Percentiles rank a stretch among this genome's conserved stretches.
These are phyloP conservation scores for Yamadazyma philogaea DNA, from an alignment of 805 yeast species.

Conservation along the genomic window DNA sequence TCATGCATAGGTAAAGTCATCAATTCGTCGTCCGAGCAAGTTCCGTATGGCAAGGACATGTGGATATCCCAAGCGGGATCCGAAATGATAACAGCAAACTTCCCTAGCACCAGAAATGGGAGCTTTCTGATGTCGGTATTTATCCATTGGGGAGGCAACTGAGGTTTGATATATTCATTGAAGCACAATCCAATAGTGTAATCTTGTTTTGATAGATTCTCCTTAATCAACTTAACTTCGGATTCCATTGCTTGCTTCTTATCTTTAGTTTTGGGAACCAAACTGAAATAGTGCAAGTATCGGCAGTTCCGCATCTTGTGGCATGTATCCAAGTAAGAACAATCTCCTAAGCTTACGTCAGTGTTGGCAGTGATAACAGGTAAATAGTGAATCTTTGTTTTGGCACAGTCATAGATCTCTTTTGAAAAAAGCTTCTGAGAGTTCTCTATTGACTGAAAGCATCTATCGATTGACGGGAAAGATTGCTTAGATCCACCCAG, in stretches of 20 bases:
- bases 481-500: constrained; percentile 8
- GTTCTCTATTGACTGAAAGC: constrained; percentile 17
- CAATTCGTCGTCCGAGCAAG: constrained; percentile 75
- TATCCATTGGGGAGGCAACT: constrained; percentile 76
- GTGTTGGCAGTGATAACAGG: constrained; percentile 48
- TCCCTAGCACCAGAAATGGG: constrained; percentile 70
- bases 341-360: constrained; percentile 75
- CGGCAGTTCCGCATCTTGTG: constrained; percentile 80
- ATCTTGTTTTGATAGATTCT: constrained; percentile 25
- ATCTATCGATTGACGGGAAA: constrained; percentile 12
- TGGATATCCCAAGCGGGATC: constrained; percentile 98
- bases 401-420: constrained; percentile 22
- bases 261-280: constrained; percentile 32
- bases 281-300: constrained; percentile 70
- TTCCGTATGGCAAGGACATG: constrained; percentile 77
- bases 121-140: constrained; percentile 75
- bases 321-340: constrained; percentile 92
- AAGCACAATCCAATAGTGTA: constrained; percentile 50
- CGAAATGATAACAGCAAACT: constrained; percentile 78
- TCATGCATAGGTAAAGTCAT: constrained; percentile 59
- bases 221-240: constrained; percentile 7
- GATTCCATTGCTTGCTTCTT: neutral
- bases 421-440: constrained; percentile 16
- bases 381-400: constrained; percentile 26
- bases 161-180: constrained; percentile 31